These are phyloP conservation scores for Cladorrhinum sp. DNA, from an alignment of 2,329 filamentous ascomycete genomes.

Conservation along the genomic window DNA sequence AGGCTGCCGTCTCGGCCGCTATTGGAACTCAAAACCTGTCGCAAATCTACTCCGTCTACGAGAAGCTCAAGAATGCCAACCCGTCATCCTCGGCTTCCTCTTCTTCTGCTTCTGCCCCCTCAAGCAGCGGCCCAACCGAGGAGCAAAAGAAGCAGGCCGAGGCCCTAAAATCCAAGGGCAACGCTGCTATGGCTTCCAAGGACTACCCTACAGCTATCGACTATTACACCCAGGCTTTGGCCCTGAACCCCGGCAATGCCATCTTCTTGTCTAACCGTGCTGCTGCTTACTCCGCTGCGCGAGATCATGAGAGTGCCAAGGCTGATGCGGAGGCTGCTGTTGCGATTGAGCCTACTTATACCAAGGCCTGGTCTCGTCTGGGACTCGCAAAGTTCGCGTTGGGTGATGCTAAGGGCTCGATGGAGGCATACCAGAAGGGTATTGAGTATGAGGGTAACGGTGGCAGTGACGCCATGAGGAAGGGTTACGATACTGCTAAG, in stretches of 20 bases:
- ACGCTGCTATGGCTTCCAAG: slow-evolving; percentile 91
- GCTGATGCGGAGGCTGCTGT: slow-evolving; percentile 90
- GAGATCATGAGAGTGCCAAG: slow-evolving; percentile 79
- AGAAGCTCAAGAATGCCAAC: slow-evolving; percentile 73
- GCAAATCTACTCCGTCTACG: slow-evolving; percentile 92
- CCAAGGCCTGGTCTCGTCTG: slow-evolving; percentile 93
- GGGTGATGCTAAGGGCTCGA: slow-evolving; percentile 83
- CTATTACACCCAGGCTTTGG: slow-evolving; percentile 82
- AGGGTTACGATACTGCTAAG: slow-evolving; percentile 91
- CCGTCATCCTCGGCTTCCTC: slow-evolving; percentile 26
- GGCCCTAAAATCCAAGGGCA: slow-evolving; percentile 82
- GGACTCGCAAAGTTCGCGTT: slow-evolving; percentile 89
- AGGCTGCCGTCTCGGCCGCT: slow-evolving; percentile 68
- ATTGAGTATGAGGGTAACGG: slow-evolving; percentile 94
- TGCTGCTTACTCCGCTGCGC: slow-evolving; percentile 81
- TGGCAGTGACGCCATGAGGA: slow-evolving; percentile 95
- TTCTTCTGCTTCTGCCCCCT: slow-evolving; percentile 33
- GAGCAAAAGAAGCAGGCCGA: slow-evolving; percentile 78
- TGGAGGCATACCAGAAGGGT: slow-evolving; percentile 91
- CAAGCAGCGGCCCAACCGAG: slow-evolving; percentile 41
- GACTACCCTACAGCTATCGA: slow-evolving; percentile 82
- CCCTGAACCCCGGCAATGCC: slow-evolving; percentile 77
- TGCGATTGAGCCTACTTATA: slow-evolving; percentile 84
- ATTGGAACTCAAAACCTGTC: slow-evolving; percentile 83
- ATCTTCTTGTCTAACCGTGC: slow-evolving; percentile 98